A percentile compares a stretch with the other conserved stretches of the same genome.
Evolutionary conservation across 176 grass and related monocot species (phyloP).

Genomic region (Olyra latifolia): DNA sequence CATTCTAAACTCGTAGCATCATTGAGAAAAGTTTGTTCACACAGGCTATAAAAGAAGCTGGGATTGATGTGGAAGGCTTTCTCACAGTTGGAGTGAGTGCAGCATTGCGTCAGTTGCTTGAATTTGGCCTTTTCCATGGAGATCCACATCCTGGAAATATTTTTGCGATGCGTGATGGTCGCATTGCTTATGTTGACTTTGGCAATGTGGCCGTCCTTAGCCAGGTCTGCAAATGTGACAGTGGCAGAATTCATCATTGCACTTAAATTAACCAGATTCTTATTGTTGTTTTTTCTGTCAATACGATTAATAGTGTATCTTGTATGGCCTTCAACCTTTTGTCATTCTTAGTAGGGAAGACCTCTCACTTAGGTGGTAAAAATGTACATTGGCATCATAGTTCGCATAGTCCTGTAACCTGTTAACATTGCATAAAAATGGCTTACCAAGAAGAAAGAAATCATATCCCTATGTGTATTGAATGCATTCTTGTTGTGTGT

Average conservation of each 20-base stretch:
- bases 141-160: slow-evolving; percentile 99
- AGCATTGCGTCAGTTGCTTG: slow-evolving; percentile 83
- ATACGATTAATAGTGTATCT: slow-evolving; percentile 8
- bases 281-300: not conserved
- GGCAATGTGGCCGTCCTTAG: slow-evolving; percentile 97
- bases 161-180: slow-evolving; percentile 97
- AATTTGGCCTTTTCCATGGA: slow-evolving; percentile 98
- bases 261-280: not conserved
- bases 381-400: not conserved
- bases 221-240: slow-evolving; percentile 48
- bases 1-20: slow-evolving; percentile 13
- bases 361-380: not conserved
- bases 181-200: slow-evolving; percentile 99
- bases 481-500: not conserved
- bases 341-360: slow-evolving; percentile 3
- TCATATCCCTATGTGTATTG: not conserved
- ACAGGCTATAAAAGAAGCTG: slow-evolving; percentile 89
- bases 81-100: slow-evolving; percentile 97
- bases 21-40: slow-evolving; percentile 37
- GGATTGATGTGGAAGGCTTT: slow-evolving; percentile 92
- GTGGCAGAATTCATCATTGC: not conserved
- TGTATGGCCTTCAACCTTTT: not conserved
- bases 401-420: slow-evolving; percentile 17
- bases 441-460: slow-evolving; percentile 6
- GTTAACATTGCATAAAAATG: not conserved